Base-by-base conservation (phyloP, 768 basidiomycete genomes). In the Boletellus sp. region DNA sequence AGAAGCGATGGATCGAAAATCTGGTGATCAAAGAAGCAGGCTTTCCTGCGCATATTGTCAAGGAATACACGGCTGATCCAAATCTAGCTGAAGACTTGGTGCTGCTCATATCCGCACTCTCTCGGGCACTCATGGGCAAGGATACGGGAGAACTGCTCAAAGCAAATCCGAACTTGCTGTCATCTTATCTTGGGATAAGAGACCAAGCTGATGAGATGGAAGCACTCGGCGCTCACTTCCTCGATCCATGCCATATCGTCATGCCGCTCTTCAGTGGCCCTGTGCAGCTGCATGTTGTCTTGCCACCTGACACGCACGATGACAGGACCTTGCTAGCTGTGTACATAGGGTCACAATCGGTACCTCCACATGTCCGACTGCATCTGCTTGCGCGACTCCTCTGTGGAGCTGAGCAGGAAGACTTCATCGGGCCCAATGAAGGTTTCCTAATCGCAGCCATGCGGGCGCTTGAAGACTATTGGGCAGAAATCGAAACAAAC, bases 11-110 rank as follows among this genome's bases (percentile, higher is more conserved):
- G 92, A 68, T 85, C 2, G 81, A 84, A 58, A 87, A 94, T 41
- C 82, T 86, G 60, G 83, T 86, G 3, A 74, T 85, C 48, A 93
- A 91, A 63, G 81, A 88, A 66, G 89, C 85, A 44, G 92, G 92
- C 19, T 94, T 85, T 75, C 92, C 92, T 22, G 65, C 75, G 3
- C 80, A 84, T 55, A 70, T 78, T 12, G 89, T 94, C 41, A 81
- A 79, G 58, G 76, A 79, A 28, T 77, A 77, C 48, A 63, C 75
- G 7, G 41, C 64, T 16, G 70, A 77, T 46, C 48, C 63, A 9
- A 57, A 59, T 32, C 57, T 78, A 23, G 56, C 72, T 11, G 66
- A 77, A 55, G 69, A 78, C 65, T 78, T 81, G 74, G 78, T 79
- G 43, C 53, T 72, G 7, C 73, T 94, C 4, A 63, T 85, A 22